Evolutionary conservation across 2,329 filamentous ascomycete species (phyloP).

Genomic region (Herpotrichia juniperi): DNA sequence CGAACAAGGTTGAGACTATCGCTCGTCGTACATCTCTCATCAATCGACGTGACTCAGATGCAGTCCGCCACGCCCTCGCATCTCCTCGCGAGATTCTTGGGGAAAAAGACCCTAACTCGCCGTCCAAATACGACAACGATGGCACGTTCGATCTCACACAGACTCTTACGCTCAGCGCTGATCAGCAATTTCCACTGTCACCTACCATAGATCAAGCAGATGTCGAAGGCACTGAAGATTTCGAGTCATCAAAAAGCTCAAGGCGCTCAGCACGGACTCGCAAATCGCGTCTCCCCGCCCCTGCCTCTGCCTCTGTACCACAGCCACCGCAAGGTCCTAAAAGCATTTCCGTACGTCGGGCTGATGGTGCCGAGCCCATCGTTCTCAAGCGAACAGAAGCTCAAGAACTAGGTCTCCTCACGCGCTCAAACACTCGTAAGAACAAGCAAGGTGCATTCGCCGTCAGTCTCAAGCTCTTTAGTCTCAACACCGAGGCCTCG

Average conservation of each 20-base stretch:
- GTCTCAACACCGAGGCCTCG: slow-evolving; percentile 43
- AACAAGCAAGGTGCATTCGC: slow-evolving; percentile 56
- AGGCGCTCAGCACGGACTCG: slow-evolving; percentile 42
- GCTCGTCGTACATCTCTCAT: slow-evolving; percentile 50
- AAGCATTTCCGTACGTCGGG: slow-evolving; percentile 52
- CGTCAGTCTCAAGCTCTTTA: slow-evolving; percentile 51
- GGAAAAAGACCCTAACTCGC: slow-evolving; percentile 56
- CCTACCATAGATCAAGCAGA: slow-evolving; percentile 19
- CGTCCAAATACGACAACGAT: slow-evolving; percentile 46
- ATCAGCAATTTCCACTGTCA: slow-evolving; percentile 21
- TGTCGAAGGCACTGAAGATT: slow-evolving; percentile 13
- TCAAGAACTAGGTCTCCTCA: slow-evolving; percentile 53
- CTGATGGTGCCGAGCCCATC: slow-evolving; percentile 49
- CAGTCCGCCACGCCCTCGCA: slow-evolving; percentile 53
- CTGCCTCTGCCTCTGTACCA: slow-evolving; percentile 17
- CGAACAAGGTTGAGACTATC: slow-evolving; percentile 41
- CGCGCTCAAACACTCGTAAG: slow-evolving; percentile 56
- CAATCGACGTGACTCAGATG: slow-evolving; percentile 55
- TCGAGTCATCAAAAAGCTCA: slow-evolving; percentile 23
- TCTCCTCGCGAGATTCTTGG: slow-evolving; percentile 52
- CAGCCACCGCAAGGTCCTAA: slow-evolving; percentile 39
- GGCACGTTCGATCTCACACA: slow-evolving; percentile 37
- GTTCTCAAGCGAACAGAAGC: slow-evolving; percentile 56
- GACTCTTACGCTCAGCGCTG: slow-evolving; percentile 29
- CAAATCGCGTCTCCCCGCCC: slow-evolving; percentile 43